A percentile compares a stretch with the other conserved stretches of the same genome.
Evolutionary conservation across 306 rosid species (phyloP).

Genomic region (Quercus variabilis): DNA sequence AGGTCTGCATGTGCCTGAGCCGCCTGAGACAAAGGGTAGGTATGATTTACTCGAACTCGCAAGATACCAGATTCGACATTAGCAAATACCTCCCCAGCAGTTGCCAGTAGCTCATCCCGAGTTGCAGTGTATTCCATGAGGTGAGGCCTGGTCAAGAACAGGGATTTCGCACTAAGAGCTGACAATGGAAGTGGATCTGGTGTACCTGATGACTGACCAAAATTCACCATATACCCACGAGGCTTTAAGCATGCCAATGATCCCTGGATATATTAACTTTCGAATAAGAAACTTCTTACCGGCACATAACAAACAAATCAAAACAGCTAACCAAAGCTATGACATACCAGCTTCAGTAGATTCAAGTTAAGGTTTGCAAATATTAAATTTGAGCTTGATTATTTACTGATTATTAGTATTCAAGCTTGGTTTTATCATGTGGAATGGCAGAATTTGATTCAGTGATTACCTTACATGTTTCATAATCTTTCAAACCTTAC

Average conservation of each 20-base stretch:
- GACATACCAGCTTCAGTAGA: not conserved
- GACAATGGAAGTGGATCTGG: slow-evolving; percentile 89
- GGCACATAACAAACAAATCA: not conserved
- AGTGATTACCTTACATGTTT: not conserved
- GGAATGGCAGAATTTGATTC: not conserved
- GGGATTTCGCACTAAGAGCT: slow-evolving; percentile 55
- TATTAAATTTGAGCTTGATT: too few relatives aligned
- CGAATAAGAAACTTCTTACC: not conserved
- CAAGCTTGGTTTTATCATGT: not conserved
- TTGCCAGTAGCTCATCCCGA: slow-evolving; percentile 66
- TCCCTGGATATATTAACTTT: slow-evolving; percentile 44
- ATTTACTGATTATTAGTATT: too few relatives aligned
- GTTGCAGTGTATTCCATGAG: slow-evolving; percentile 52
- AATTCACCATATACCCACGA: slow-evolving; percentile 75
- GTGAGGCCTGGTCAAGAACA: slow-evolving; percentile 80
- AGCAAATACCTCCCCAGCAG: slow-evolving; percentile 73
- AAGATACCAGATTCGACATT: slow-evolving; percentile 50
- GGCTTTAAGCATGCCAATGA: slow-evolving; percentile 70
- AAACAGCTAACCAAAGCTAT: not conserved
- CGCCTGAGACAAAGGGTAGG: slow-evolving; percentile 72
- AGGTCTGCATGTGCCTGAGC: slow-evolving; percentile 79
- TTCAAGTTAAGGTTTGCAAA: not conserved
- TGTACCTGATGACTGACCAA: slow-evolving; percentile 83
- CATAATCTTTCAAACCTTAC: not conserved
- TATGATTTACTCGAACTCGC: slow-evolving; percentile 74